phyloP scores from a whole-genome alignment of 2,329 filamentous ascomycete genomes.

The Aspergillus sergii region DNA sequence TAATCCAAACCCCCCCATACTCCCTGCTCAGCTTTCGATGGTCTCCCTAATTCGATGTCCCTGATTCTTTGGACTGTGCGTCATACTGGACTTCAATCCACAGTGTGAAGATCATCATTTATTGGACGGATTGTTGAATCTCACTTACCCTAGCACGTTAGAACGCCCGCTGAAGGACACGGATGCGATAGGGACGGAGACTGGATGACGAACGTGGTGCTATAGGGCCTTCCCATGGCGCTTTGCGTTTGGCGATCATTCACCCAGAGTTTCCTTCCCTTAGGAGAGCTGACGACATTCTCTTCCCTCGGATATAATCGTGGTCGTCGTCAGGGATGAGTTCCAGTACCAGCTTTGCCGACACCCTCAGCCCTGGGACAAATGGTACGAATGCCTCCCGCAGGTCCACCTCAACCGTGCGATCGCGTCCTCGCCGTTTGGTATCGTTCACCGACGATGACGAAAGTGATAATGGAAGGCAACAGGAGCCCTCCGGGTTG shows the following conservation, averaged over 20 bases:
- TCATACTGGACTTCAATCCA: not conserved
- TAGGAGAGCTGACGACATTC: constrained; percentile 26
- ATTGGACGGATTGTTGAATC: not conserved
- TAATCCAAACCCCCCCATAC: not conserved
- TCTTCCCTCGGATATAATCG: constrained; percentile 20
- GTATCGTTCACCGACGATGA: constrained; percentile 46
- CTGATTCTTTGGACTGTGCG: constrained; percentile 2
- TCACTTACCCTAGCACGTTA: not conserved
- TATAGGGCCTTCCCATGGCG: constrained; percentile 39
- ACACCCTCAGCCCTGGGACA: constrained; percentile 38
- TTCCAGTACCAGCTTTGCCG: constrained; percentile 41
- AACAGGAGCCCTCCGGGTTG: constrained; percentile 29
- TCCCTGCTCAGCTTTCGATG: not conserved
- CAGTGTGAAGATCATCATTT: not conserved
- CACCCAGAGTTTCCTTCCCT: constrained; percentile 23
- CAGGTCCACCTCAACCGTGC: constrained; percentile 42
- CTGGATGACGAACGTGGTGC: constrained; percentile 42
- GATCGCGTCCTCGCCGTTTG: constrained; percentile 47
- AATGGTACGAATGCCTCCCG: constrained; percentile 34
- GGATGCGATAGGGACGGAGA: constrained; percentile 25
- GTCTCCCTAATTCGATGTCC: not conserved
- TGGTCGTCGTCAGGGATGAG: constrained; percentile 42
- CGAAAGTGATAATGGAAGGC: constrained; percentile 28
- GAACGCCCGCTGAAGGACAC: constrained; percentile 20
- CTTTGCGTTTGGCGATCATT: constrained; percentile 34